phyloP scores from a whole-genome alignment of 257 asterid species.

The Handroanthus guayacan region DNA sequence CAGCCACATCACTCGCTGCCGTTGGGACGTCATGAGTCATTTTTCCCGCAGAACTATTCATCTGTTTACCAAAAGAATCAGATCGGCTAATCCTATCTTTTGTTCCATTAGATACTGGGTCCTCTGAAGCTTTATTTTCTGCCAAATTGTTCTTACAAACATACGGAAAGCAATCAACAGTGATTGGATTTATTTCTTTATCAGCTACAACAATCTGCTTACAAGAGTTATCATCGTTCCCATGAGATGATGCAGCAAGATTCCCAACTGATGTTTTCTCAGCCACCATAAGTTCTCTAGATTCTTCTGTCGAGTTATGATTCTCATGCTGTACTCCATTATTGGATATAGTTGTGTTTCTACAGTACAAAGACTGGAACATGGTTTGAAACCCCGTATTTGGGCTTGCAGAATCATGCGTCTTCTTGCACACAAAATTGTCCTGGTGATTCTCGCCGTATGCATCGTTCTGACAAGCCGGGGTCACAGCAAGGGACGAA shows the following conservation, averaged over 20 bases:
- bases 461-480: slow-evolving; percentile 38
- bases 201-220: slow-evolving; percentile 32
- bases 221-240: slow-evolving; percentile 30
- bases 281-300: slow-evolving; percentile 28
- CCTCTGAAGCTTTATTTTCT: slow-evolving; percentile 38
- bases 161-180: slow-evolving; percentile 12
- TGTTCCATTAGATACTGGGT: slow-evolving; percentile 11
- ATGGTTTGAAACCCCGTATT: slow-evolving; percentile 53
- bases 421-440: slow-evolving; percentile 27
- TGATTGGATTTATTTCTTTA: slow-evolving; percentile 35
- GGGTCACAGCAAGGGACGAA: slow-evolving; percentile 11
- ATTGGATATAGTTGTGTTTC: slow-evolving; percentile 33
- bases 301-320: slow-evolving; percentile 27
- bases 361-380: slow-evolving; percentile 55
- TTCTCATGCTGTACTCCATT: slow-evolving; percentile 29
- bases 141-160: slow-evolving; percentile 27
- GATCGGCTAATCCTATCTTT: slow-evolving; percentile 11
- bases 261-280: slow-evolving; percentile 28
- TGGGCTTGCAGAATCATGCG: slow-evolving; percentile 39
- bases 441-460: slow-evolving; percentile 36
- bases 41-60: slow-evolving; percentile 29
- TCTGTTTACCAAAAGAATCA: slow-evolving; percentile 28
- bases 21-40: slow-evolving; percentile 21
- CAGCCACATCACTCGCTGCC: slow-evolving; percentile 29
- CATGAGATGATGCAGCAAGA: background rate